These are phyloP conservation scores for Licmophora abbreviata DNA, from an alignment of 108 stramenopile species.

Conservation along the genomic window DNA sequence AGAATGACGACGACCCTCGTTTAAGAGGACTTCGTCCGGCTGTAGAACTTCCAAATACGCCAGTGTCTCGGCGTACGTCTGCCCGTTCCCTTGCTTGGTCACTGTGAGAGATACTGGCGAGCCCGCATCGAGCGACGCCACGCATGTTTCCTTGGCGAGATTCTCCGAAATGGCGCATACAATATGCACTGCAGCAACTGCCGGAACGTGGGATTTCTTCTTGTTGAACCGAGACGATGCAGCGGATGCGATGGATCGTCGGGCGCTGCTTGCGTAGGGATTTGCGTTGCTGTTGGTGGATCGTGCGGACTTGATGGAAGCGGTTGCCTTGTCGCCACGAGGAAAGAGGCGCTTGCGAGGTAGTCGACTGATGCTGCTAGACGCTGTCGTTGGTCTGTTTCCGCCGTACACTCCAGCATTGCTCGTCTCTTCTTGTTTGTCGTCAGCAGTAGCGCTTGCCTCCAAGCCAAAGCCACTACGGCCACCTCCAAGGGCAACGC, in stretches of 20 bases:
- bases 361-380: no score
- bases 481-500: background rate
- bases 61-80: conserved; percentile 79
- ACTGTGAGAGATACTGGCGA: conserved; percentile 55
- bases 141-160: conserved; percentile 81
- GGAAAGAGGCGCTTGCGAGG: no score
- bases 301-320: no score
- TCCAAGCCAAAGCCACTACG: conserved; percentile 2
- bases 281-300: no score
- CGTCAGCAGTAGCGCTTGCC: background rate
- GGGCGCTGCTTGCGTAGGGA: no score
- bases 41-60: conserved; percentile 56
- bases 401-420: no score
- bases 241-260: no score
- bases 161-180: conserved; percentile 80
- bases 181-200: conserved; percentile 41
- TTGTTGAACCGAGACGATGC: no score
- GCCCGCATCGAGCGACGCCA: conserved; percentile 69
- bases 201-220: no score
- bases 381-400: no score
- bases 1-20: conserved; percentile 75
- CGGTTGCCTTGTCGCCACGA: no score
- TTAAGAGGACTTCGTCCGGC: conserved; percentile 78
- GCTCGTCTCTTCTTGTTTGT: no score
- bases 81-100: conserved; percentile 82